Conservation (phyloP, 2,329 filamentous ascomycete species). For the Venturia oleaginea region DNA sequence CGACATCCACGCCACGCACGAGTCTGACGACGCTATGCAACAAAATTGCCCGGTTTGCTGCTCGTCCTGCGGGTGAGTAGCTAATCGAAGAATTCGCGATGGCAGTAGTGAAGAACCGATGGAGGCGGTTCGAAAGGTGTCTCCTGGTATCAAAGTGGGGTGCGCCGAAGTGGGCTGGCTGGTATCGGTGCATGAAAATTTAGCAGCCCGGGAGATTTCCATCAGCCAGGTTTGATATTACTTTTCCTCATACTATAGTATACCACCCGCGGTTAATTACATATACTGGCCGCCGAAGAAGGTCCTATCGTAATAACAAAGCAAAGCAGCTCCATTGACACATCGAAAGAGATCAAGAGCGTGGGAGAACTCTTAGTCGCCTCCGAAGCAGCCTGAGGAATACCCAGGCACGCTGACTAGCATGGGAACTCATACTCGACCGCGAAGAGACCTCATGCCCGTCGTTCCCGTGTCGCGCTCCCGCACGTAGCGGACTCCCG, state of each 20-base stretch:
- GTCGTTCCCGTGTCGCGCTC: conserved; percentile 4
- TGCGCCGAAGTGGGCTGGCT: background rate
- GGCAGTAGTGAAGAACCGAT: background rate
- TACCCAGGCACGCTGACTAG: background rate
- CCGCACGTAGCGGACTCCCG: background rate
- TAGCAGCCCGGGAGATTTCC: background rate
- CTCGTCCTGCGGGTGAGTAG: background rate
- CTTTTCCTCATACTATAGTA: background rate
- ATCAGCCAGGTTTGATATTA: conserved; percentile 5
- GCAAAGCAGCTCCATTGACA: background rate
- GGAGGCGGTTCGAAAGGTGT: background rate
- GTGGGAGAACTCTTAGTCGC: background rate
- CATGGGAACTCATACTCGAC: background rate
- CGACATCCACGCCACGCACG: background rate
- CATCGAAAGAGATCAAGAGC: background rate
- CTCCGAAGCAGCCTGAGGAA: background rate
- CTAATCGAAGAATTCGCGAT: conserved; percentile 1
- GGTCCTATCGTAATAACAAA: background rate
- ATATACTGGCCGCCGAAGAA: background rate
- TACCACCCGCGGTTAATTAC: background rate
- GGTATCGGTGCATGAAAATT: conserved; percentile 1
- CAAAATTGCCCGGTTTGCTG: background rate
- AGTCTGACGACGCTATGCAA: background rate
- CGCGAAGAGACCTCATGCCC: background rate
- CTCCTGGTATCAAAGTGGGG: conserved; percentile 9